Evolutionary conservation across 208 protist species (phyloP), one percentile per base, ranked within the genome.

Genomic region (Jaenimonas drosophilae): DNA sequence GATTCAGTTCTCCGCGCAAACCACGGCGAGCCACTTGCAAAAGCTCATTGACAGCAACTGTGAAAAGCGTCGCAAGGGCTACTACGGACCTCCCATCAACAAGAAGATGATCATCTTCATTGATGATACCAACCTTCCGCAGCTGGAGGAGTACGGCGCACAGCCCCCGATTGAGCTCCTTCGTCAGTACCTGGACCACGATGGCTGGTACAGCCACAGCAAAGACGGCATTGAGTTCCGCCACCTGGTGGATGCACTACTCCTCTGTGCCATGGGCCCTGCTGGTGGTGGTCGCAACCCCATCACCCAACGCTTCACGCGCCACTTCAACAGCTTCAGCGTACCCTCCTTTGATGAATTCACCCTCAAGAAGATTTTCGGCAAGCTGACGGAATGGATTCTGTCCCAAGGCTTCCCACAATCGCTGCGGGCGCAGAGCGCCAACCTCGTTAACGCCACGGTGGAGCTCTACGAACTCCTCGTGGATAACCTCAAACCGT

Each of bases 141-240:
- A 86, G 56, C 56, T 91, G n/a, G 95, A 98, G 64, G 73, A 92
- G 59, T 98, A 97, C 71, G 94, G 94, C 23, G 94, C 95, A 5
- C 95, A 97, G 72, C 95, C 96, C 29, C 95, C 96, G 0, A 96
- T 98, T 57, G 95, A 98, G 75, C 61, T 98, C 19, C 73, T 98
- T 4, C 77, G 96, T 34, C 95, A 98, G 81, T 96, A 75, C 70
- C 79, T 97, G 49, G 95, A 98, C 61, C 88, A 97, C 71, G 76
- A 76, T 32, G 96, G 93, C 27, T 98, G 94, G 90, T 98, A 98
- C 68, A 94, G 94, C 63, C 77, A 94, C 77, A 86, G 73, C 54
- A 96, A 92, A 57, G 82, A 95, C 41, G 68, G 73, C 61, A 79
- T 93, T 33, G 84, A 88, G 49, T 95, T 96, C 54, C 67, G 74